These are phyloP conservation scores for Monosporozyma servazzii DNA, from an alignment of 805 yeast species.

Conservation along the genomic window DNA sequence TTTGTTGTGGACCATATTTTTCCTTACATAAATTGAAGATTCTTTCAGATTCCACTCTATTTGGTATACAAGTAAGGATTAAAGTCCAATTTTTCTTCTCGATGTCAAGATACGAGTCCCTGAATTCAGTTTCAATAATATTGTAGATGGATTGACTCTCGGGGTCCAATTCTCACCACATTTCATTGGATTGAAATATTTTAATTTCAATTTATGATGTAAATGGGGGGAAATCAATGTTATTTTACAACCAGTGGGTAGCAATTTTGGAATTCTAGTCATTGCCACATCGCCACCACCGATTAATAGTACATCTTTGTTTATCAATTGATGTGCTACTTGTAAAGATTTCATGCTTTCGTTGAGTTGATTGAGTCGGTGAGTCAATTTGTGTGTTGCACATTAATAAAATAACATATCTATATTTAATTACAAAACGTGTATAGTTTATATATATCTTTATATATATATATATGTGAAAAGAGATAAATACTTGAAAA, in stretches of 20 bases:
- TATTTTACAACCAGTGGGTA: constrained; percentile 28
- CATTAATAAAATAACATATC: neutral
- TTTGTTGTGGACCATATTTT: constrained; percentile 21
- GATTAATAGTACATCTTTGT: constrained; percentile 21
- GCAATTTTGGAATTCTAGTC: constrained; percentile 25
- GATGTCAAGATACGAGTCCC: neutral
- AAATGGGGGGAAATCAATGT: constrained; percentile 23
- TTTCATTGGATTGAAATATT: neutral
- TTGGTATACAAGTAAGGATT: constrained; percentile 26
- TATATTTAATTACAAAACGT: neutral
- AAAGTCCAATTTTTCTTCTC: constrained; percentile 16
- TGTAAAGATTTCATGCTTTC: constrained; percentile 18
- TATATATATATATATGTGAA: neutral
- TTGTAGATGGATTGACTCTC: neutral
- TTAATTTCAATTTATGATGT: constrained; percentile 9
- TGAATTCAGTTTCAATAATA: neutral
- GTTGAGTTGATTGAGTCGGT: neutral
- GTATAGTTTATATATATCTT: neutral
- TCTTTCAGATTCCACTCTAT: constrained; percentile 14
- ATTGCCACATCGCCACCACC: constrained; percentile 31
- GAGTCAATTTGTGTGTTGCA: neutral
- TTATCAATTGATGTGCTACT: constrained; percentile 24
- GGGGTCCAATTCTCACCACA: constrained; percentile 4
- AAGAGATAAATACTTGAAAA: neutral
- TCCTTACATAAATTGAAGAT: constrained; percentile 18